These are phyloP conservation scores for Choiromyces venosus DNA, from an alignment of 495 filamentous ascomycete genomes.

Conservation along the genomic window DNA sequence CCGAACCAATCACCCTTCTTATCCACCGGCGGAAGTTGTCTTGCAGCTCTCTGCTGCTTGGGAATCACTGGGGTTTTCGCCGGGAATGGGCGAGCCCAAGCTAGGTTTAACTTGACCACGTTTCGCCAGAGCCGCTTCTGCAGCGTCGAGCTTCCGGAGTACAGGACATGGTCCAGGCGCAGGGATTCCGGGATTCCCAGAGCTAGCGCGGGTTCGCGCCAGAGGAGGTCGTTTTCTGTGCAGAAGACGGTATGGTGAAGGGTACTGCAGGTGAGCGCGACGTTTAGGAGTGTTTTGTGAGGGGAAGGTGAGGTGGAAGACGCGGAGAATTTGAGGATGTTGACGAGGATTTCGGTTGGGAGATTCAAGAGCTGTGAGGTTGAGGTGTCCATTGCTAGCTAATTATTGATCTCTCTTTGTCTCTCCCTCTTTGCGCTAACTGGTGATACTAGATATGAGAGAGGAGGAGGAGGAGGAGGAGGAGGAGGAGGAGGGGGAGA, in stretches of 20 bases:
- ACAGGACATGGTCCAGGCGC: constrained; percentile 36
- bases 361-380: constrained; percentile 29
- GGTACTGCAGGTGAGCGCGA: constrained; percentile 34
- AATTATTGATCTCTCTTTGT: not conserved
- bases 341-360: constrained; percentile 38
- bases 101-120: constrained; percentile 37
- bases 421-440: not conserved
- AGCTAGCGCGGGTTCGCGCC: constrained; percentile 32
- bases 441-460: not conserved
- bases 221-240: constrained; percentile 39
- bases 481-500: not conserved
- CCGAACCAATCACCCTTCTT: constrained; percentile 36
- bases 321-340: constrained; percentile 36
- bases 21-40: constrained; percentile 27
- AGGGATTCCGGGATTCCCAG: constrained; percentile 38
- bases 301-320: constrained; percentile 16
- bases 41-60: constrained; percentile 23
- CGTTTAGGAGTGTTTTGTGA: constrained; percentile 30
- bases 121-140: constrained; percentile 40
- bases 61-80: constrained; percentile 21
- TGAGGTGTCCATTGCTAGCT: constrained; percentile 18
- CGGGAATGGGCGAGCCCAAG: constrained; percentile 37
- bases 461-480: not conserved
- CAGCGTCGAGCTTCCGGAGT: constrained; percentile 30
- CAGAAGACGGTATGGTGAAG: constrained; percentile 41